Conservation (phyloP, 2,329 filamentous ascomycete genomes). For the Sporothrix protearum region DNA sequence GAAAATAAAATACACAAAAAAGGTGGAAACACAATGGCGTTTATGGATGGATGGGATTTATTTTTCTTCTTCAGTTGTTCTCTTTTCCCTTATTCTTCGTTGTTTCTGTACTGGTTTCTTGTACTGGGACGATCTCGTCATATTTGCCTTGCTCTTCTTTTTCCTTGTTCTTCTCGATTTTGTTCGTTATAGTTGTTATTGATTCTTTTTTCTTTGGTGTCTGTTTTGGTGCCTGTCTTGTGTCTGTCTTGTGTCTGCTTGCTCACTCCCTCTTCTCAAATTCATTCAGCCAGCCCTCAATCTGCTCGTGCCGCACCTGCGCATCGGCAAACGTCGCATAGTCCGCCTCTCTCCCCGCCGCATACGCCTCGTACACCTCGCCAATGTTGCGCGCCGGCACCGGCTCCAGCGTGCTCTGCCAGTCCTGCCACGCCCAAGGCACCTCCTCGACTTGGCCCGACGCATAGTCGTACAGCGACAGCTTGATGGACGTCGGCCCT, state of each 20-base stretch:
- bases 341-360: conserved; percentile 32
- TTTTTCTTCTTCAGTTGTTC: not conserved
- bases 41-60: conserved; percentile 24
- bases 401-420: conserved; percentile 37
- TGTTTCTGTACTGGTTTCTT: not conserved
- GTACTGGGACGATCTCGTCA: not conserved
- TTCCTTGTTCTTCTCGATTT: not conserved
- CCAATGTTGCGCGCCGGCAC: conserved; percentile 48
- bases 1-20: conserved; percentile 10
- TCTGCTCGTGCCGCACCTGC: conserved; percentile 45
- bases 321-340: conserved; percentile 43
- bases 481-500: conserved; percentile 41
- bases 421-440: conserved; percentile 45
- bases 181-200: conserved; percentile 2
- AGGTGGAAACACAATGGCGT: conserved; percentile 20
- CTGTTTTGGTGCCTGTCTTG: not conserved
- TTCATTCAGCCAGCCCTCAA: conserved; percentile 35
- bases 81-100: not conserved
- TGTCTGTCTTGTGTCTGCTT: not conserved
- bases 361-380: conserved; percentile 55
- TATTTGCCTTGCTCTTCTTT: not conserved
- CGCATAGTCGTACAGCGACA: conserved; percentile 51
- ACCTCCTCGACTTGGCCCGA: conserved; percentile 44
- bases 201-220: not conserved
- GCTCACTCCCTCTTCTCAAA: not conserved